phyloP scores from a whole-genome alignment of 495 filamentous ascomycete species.

The Corynascus novoguineensis region DNA sequence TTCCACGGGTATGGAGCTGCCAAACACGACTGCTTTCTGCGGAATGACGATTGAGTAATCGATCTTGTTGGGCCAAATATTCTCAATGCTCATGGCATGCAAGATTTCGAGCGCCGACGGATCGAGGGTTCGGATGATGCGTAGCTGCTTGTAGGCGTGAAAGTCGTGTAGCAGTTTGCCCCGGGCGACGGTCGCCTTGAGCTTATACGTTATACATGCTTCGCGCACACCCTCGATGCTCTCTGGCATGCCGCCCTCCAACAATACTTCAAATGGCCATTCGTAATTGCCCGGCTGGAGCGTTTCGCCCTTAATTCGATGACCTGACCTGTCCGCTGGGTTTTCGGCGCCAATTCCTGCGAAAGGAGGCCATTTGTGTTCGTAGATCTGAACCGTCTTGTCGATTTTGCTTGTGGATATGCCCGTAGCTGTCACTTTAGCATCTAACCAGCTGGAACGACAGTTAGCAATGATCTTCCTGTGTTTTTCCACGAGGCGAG shows the following conservation, averaged over 20 bases:
- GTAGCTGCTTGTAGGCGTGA: slow-evolving; percentile 68
- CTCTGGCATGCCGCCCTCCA: slow-evolving; percentile 74
- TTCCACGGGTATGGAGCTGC: slow-evolving; percentile 70
- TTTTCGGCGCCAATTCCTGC: slow-evolving; percentile 30
- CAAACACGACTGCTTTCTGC: slow-evolving; percentile 86
- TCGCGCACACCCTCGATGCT: slow-evolving; percentile 81
- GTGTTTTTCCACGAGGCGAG: too few species aligned
- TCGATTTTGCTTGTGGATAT: slow-evolving; percentile 45
- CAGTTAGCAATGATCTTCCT: slow-evolving; percentile 1
- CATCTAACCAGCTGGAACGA: slow-evolving; percentile 42
- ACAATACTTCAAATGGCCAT: slow-evolving; percentile 75
- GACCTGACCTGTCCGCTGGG: slow-evolving; percentile 17
- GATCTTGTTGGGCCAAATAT: slow-evolving; percentile 92
- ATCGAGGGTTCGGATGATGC: slow-evolving; percentile 82
- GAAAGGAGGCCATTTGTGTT: slow-evolving; percentile 46
- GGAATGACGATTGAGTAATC: slow-evolving; percentile 86
- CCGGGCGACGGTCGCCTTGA: slow-evolving; percentile 81
- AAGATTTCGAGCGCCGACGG: slow-evolving; percentile 74
- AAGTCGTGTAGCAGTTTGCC: slow-evolving; percentile 77
- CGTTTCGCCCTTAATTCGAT: slow-evolving; percentile 46
- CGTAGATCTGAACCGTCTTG: slow-evolving; percentile 39
- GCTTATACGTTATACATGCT: slow-evolving; percentile 75
- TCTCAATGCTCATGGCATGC: slow-evolving; percentile 88
- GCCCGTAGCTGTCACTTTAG: slow-evolving; percentile 44
- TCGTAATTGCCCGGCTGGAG: slow-evolving; percentile 79